phyloP scores from a whole-genome alignment of 2,329 filamentous ascomycete genomes.

The Sporothrix brasiliensis region DNA sequence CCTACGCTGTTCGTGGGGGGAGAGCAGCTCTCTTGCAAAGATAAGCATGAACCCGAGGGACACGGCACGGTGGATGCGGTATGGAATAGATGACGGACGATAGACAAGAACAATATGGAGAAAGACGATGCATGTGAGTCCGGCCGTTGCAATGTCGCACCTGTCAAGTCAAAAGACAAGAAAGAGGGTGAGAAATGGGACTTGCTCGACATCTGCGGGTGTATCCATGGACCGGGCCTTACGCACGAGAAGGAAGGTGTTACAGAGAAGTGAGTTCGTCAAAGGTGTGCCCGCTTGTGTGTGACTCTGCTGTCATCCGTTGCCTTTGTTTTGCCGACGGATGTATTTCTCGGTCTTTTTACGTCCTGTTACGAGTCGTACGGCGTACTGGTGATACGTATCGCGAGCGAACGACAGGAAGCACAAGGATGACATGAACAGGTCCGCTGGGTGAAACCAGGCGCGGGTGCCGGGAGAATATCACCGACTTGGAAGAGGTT shows the following conservation, averaged over 20 bases:
- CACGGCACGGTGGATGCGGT: background rate
- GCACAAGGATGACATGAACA: background rate
- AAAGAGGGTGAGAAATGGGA: background rate
- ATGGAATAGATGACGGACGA: background rate
- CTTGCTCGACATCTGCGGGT: background rate
- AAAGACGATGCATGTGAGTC: background rate
- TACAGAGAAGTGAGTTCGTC: background rate
- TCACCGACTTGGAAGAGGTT: background rate
- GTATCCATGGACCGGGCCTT: constrained; percentile 26
- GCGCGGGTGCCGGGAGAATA: background rate
- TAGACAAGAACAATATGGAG: background rate
- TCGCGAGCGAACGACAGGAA: background rate
- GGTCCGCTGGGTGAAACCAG: no score
- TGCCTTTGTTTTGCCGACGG: background rate
- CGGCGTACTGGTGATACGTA: background rate
- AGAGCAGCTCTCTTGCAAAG: background rate
- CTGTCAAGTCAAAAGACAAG: background rate
- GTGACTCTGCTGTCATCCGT: constrained; percentile 32
- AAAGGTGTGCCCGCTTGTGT: background rate
- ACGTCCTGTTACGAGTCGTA: background rate
- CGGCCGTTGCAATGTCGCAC: constrained; percentile 24
- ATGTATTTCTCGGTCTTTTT: constrained; percentile 3
- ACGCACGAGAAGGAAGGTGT: constrained; percentile 20
- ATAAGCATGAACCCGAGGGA: constrained; percentile 8
- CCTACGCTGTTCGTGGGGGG: background rate